Conservation (phyloP, 129 eudicot genomes). For the Tagetes patula region DNA sequence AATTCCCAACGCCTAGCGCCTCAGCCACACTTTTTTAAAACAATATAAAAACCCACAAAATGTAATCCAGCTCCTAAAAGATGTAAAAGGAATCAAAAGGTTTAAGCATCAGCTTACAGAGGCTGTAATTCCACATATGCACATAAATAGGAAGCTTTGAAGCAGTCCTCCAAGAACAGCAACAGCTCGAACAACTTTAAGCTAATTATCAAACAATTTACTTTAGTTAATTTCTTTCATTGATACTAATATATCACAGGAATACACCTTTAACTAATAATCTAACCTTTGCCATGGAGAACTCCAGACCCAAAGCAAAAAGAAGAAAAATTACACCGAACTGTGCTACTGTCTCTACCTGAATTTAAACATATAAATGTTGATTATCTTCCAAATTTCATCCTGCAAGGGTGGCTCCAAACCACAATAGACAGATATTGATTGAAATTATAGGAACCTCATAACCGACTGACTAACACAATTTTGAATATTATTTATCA, state of each 20-base stretch:
- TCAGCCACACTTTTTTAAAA: neutral
- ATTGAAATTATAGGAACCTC: neutral
- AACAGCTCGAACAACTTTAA: constrained; percentile 94
- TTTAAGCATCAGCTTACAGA: constrained; percentile 54
- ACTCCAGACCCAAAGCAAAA: constrained; percentile 96
- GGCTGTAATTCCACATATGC: constrained; percentile 90
- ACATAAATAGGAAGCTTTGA: constrained; percentile 88
- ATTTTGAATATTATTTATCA: neutral
- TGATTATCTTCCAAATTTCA: constrained; percentile 9
- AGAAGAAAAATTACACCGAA: constrained; percentile 98
- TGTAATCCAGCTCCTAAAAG: neutral
- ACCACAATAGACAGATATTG: neutral
- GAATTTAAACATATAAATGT: constrained; percentile 26
- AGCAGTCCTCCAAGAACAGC: constrained; percentile 93
- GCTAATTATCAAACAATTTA: constrained; percentile 42
- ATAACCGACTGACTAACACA: neutral
- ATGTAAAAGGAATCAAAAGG: constrained; percentile 5
- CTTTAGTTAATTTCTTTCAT: constrained; percentile 5
- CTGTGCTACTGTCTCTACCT: constrained; percentile 99
- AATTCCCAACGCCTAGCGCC: neutral
- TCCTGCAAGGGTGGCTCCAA: neutral
- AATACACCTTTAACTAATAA: constrained; percentile 6
- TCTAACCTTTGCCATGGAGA: constrained; percentile 81
- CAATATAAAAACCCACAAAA: neutral
- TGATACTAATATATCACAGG: constrained; percentile 3